Evolutionary conservation across 179 eudicot species (phyloP).

Genomic region (Gypsophila paniculata): DNA sequence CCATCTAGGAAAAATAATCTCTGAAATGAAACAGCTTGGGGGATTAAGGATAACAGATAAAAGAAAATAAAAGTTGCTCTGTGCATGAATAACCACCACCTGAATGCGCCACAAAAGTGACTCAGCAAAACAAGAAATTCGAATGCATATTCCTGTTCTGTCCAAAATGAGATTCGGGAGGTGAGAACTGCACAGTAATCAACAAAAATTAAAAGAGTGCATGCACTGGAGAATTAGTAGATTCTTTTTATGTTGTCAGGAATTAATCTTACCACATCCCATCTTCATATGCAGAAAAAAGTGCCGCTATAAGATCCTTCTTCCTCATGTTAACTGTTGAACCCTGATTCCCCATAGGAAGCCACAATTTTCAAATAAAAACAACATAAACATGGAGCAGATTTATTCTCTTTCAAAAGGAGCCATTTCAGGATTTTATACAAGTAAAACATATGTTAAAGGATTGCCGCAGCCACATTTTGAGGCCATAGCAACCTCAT

Average conservation of each 20-base stretch:
- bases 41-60: constrained; percentile 10
- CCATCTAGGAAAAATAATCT: constrained; percentile 89
- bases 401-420: neutral
- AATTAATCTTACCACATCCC: constrained; percentile 48
- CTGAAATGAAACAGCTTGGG: constrained; percentile 41
- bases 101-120: constrained; percentile 81
- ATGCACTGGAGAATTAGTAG: constrained; percentile 4
- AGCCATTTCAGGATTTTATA: neutral
- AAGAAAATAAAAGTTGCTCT: neutral
- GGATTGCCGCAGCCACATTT: neutral
- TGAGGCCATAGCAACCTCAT: neutral
- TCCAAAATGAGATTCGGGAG: constrained; percentile 47
- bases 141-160: constrained; percentile 53
- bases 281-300: constrained; percentile 50
- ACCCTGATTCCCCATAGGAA: constrained; percentile 41
- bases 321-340: constrained; percentile 52
- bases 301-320: constrained; percentile 55
- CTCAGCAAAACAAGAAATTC: constrained; percentile 62
- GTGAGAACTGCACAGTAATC: constrained; percentile 46
- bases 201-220: constrained; percentile 4
- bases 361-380: constrained; percentile 7
- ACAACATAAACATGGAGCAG: neutral
- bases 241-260: neutral
- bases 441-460: neutral
- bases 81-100: constrained; percentile 37